A percentile compares a stretch with the other conserved stretches of the same genome.
phyloP scores from a whole-genome alignment of 1,284 basidiomycete genomes.

The Stereum hirsutum region DNA sequence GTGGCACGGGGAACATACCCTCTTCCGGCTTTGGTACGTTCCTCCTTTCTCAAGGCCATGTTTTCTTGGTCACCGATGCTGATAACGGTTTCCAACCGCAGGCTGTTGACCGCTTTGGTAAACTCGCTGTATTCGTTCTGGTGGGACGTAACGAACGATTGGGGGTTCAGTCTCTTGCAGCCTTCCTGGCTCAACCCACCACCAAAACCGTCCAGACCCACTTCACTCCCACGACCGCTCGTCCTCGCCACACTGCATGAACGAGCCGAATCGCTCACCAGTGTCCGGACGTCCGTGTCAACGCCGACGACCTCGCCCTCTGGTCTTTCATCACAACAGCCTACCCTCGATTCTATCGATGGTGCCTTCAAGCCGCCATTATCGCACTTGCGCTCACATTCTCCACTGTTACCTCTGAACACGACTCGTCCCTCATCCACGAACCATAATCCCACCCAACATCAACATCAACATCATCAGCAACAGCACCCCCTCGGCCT shows the following conservation, averaged over 20 bases:
- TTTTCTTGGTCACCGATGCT: slow-evolving; percentile 1
- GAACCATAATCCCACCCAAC: slow-evolving; percentile 12
- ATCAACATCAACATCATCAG: no score
- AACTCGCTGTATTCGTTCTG: slow-evolving; percentile 97
- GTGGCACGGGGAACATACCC: slow-evolving; percentile 70
- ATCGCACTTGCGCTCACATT: slow-evolving; percentile 6
- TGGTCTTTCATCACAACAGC: no score
- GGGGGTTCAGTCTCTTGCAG: slow-evolving; percentile 81
- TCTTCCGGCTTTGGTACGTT: slow-evolving; percentile 79
- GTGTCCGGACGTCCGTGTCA: no score
- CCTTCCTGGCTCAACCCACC: slow-evolving; percentile 16
- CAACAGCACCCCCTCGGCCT: slow-evolving; percentile 69
- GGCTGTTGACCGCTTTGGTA: slow-evolving; percentile 78
- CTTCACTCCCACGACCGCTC: slow-evolving; percentile 29
- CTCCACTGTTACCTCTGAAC: slow-evolving; percentile 3
- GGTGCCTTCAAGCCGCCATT: no score
- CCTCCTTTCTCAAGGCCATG: background rate
- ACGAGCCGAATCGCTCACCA: slow-evolving; percentile 11
- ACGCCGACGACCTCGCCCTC: no score
- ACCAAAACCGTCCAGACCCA: slow-evolving; percentile 12
- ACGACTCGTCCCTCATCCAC: slow-evolving; percentile 9
- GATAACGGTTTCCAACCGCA: slow-evolving; percentile 25
- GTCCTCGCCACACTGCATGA: slow-evolving; percentile 37
- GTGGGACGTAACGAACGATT: slow-evolving; percentile 99
- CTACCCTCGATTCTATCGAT: no score